phyloP scores from a whole-genome alignment of 2,329 filamentous ascomycete species.

The Penicillium verrucosum region DNA sequence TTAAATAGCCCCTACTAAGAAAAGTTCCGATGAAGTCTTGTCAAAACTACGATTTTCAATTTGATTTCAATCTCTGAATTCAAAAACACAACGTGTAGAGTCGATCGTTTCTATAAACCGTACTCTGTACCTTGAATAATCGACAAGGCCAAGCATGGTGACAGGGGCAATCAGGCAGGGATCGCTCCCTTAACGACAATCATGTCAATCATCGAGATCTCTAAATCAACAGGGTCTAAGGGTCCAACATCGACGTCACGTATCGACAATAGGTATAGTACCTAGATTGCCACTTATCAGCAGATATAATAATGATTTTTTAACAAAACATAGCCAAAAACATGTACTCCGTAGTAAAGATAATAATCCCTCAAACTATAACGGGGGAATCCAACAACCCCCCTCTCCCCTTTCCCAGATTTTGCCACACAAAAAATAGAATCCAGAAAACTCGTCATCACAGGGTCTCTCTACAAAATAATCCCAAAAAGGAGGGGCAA shows the following conservation, averaged over 20 bases:
- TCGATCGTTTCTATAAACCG: constrained; percentile 14
- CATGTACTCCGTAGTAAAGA: not conserved
- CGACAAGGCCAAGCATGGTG: constrained; percentile 19
- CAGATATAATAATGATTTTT: not conserved
- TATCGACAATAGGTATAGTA: not conserved
- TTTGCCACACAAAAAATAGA: constrained; percentile 11
- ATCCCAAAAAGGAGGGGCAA: constrained; percentile 8
- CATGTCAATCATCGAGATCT: constrained; percentile 25
- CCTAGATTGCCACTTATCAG: too few species aligned
- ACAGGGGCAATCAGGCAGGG: constrained; percentile 21
- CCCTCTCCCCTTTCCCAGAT: constrained; percentile 9
- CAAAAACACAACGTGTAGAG: constrained; percentile 5
- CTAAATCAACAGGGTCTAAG: not conserved
- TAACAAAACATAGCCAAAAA: not conserved
- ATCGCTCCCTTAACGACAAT: constrained; percentile 23
- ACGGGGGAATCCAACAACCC: constrained; percentile 1
- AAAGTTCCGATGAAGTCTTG: not conserved
- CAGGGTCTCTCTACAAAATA: not conserved
- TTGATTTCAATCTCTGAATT: not conserved
- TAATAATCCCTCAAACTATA: not conserved
- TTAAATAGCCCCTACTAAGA: not conserved
- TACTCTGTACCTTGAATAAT: constrained; percentile 5
- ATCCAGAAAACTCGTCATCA: constrained; percentile 3
- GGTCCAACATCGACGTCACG: not conserved
- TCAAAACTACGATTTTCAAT: not conserved